A percentile compares a stretch with the other conserved stretches of the same genome.
Evolutionary conservation across 2,329 filamentous ascomycete genomes (phyloP).

Genomic region (Neocucurbitaria cava): DNA sequence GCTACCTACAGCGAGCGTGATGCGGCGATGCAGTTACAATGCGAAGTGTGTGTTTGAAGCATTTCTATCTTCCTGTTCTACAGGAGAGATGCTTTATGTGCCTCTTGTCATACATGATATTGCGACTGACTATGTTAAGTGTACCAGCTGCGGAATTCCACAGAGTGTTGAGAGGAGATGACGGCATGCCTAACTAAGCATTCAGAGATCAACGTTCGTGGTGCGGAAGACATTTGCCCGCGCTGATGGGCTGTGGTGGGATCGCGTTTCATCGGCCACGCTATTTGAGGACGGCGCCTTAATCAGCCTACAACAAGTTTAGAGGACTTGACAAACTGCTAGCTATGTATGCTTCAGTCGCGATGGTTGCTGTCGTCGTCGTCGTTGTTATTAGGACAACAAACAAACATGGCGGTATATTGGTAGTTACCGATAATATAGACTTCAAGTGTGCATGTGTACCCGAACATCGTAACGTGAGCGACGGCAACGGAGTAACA

Average conservation of each 20-base stretch:
- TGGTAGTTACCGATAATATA: no score
- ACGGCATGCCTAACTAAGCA: not conserved
- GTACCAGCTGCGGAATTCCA: no score
- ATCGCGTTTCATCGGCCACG: not conserved
- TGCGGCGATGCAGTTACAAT: not conserved
- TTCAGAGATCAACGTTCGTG: not conserved
- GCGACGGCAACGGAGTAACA: not conserved
- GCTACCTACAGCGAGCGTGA: not conserved
- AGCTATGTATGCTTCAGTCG: not conserved
- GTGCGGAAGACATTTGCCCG: not conserved
- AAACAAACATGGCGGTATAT: not conserved
- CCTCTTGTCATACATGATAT: no score
- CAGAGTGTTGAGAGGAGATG: not conserved
- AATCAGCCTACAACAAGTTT: not conserved
- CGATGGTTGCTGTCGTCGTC: not conserved
- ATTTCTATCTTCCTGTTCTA: not conserved
- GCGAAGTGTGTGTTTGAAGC: not conserved
- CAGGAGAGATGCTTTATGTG: not conserved
- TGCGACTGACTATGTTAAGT: not conserved
- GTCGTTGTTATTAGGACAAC: not conserved
- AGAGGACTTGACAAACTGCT: not conserved
- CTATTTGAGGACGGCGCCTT: not conserved
- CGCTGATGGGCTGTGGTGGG: not conserved
- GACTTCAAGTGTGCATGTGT: no score
- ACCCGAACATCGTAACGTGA: not conserved